These are phyloP conservation scores for Brassica cretica DNA, from an alignment of 345 rosid species.

Conservation along the genomic window DNA sequence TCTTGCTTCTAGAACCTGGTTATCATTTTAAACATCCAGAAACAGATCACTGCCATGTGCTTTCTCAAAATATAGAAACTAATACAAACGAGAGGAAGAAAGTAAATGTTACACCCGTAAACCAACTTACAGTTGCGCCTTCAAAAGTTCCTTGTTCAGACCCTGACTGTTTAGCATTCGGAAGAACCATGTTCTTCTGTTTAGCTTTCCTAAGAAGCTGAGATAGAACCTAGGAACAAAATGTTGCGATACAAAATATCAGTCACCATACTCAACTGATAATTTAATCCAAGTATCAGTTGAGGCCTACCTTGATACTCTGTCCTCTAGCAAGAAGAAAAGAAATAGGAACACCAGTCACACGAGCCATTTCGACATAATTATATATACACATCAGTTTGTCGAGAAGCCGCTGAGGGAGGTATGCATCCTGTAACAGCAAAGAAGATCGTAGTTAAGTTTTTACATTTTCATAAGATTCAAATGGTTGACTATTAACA, in stretches of 20 bases:
- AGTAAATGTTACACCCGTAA: slow-evolving; percentile 4
- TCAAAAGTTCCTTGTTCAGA: slow-evolving; percentile 93
- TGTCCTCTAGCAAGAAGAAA: slow-evolving; percentile 98
- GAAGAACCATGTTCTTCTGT: slow-evolving; percentile 80
- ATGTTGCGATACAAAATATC: slow-evolving; percentile 22
- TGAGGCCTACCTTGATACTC: slow-evolving; percentile 74
- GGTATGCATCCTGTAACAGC: slow-evolving; percentile 90
- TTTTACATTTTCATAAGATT: slow-evolving; percentile 7
- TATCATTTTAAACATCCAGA: slow-evolving; percentile 31
- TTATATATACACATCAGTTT: slow-evolving; percentile 91
- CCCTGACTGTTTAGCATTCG: slow-evolving; percentile 84
- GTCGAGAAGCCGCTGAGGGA: slow-evolving; percentile 95
- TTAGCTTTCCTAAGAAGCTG: slow-evolving; percentile 97
- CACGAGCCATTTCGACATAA: slow-evolving; percentile 99
- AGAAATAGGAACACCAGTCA: slow-evolving; percentile 95
- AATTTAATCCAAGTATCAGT: slow-evolving; percentile 14
- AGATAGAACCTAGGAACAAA: slow-evolving; percentile 73
- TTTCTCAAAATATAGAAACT: slow-evolving; percentile 8
- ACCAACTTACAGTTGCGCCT: slow-evolving; percentile 94
- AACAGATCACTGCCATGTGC: background rate
- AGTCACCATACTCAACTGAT: slow-evolving; percentile 16
- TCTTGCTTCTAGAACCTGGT: slow-evolving; percentile 87
- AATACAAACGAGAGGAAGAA: slow-evolving; percentile 4
- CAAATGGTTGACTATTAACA: slow-evolving; percentile 4
- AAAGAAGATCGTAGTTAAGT: slow-evolving; percentile 23